A percentile compares a stretch with the other conserved stretches of the same genome.
phyloP scores from a whole-genome alignment of 1,284 basidiomycete species.

The Ganoderma leucocontextum region DNA sequence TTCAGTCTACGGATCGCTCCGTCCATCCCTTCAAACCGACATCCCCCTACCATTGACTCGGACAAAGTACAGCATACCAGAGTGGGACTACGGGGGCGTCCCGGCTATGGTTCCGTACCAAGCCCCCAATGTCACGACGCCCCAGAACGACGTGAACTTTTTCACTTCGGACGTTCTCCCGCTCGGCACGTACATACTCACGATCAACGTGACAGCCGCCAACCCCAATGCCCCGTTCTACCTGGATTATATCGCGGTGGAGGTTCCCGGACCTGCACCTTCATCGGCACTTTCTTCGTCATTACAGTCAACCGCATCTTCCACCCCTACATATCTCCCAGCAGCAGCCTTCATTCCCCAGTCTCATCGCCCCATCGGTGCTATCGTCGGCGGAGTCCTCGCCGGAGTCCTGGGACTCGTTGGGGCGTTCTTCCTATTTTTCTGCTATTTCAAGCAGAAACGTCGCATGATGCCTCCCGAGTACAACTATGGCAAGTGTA shows the following conservation, averaged over 20 bases:
- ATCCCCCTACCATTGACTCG: constrained; percentile 7
- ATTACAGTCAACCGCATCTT: neutral
- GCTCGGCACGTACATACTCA: constrained; percentile 15
- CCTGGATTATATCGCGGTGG: constrained; percentile 24
- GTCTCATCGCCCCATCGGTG: neutral
- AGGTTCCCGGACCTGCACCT: constrained; percentile 13
- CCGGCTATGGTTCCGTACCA: constrained; percentile 12
- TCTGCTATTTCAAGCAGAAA: neutral
- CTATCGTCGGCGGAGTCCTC: neutral
- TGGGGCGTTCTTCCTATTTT: neutral
- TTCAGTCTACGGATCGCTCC: neutral
- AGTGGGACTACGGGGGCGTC: constrained; percentile 16
- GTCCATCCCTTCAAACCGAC: neutral
- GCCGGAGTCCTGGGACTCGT: neutral
- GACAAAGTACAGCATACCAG: constrained; percentile 16
- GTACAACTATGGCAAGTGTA: neutral
- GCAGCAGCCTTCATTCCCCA: neutral
- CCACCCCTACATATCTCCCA: neutral
- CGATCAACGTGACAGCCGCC: constrained; percentile 23
- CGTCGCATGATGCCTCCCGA: neutral
- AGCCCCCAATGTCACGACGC: constrained; percentile 15
- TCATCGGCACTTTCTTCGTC: neutral
- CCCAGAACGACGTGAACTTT: constrained; percentile 18
- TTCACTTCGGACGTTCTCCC: constrained; percentile 15
- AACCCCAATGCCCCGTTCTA: constrained; percentile 15